Percentiles rank a stretch among this genome's conserved stretches.
Evolutionary conservation across 305 asterid species (phyloP).

Genomic region (Fraxinus velutina): DNA sequence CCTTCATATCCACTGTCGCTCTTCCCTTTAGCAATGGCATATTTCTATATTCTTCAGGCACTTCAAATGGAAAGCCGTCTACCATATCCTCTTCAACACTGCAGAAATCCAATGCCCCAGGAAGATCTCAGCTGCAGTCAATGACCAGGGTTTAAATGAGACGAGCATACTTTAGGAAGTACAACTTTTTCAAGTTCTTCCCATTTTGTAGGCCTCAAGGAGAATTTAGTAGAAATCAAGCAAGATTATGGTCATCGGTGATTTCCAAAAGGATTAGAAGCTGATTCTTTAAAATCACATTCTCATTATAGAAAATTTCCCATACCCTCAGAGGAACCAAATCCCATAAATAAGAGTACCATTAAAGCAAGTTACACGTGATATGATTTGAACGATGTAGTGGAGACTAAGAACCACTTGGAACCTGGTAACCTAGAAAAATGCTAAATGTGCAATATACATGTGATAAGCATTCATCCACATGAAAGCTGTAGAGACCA

Average conservation of each 20-base stretch:
- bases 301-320: neutral
- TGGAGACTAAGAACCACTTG: neutral
- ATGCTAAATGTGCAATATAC: neutral
- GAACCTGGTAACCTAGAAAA: neutral
- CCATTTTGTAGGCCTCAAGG: constrained; percentile 25
- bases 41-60: constrained; percentile 75
- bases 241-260: neutral
- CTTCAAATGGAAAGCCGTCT: constrained; percentile 93
- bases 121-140: constrained; percentile 99
- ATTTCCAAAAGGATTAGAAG: constrained; percentile 6
- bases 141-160: constrained; percentile 93
- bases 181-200: constrained; percentile 25
- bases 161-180: constrained; percentile 47
- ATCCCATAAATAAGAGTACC: neutral
- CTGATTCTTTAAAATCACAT: neutral
- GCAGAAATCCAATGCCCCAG: constrained; percentile 99
- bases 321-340: neutral
- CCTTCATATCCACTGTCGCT: constrained; percentile 96
- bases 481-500: neutral
- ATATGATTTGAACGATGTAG: neutral
- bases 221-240: constrained; percentile 17
- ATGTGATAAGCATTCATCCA: neutral
- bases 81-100: constrained; percentile 99
- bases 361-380: neutral
- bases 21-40: constrained; percentile 96